Conservation (phyloP, 192 early-diverging fungal species). For the Rhizoclosmatium globosum region DNA sequence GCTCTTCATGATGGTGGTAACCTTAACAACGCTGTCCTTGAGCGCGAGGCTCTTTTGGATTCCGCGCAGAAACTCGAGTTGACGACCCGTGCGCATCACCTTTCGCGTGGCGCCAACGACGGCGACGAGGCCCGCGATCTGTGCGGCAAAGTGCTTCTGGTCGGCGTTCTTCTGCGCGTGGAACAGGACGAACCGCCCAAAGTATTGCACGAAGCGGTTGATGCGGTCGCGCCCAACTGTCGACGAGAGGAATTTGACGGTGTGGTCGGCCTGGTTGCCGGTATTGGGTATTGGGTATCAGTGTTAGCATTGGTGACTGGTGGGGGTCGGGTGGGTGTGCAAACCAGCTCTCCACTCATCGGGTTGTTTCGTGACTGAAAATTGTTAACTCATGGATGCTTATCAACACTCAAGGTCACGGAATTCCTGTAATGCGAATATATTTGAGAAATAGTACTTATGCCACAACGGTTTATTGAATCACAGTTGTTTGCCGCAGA, state of each 20-base stretch:
- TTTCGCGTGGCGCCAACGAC: constrained; percentile 70
- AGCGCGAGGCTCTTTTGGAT: constrained; percentile 44
- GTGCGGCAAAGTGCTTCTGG: constrained; percentile 62
- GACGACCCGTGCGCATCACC: constrained; percentile 74
- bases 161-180: constrained; percentile 47
- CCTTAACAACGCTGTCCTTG: constrained; percentile 68
- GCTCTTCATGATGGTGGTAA: constrained; percentile 63
- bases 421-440: not conserved
- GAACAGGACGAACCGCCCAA: constrained; percentile 71
- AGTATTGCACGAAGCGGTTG: constrained; percentile 84
- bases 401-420: not conserved
- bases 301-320: not conserved
- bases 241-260: constrained; percentile 53
- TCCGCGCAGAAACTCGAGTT: constrained; percentile 56
- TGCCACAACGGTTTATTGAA: not conserved
- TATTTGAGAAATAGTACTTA: not conserved
- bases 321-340: no score
- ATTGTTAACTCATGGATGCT: no score
- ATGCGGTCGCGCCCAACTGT: constrained; percentile 55
- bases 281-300: not conserved
- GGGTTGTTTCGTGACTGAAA: no score
- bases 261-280: constrained; percentile 36
- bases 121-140: constrained; percentile 68
- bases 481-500: constrained; percentile 9
- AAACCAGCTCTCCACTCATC: not conserved